A percentile compares a stretch with the other conserved stretches of the same genome.
Evolutionary conservation across 306 rosid species (phyloP).

Genomic region (Cicer bijugum): DNA sequence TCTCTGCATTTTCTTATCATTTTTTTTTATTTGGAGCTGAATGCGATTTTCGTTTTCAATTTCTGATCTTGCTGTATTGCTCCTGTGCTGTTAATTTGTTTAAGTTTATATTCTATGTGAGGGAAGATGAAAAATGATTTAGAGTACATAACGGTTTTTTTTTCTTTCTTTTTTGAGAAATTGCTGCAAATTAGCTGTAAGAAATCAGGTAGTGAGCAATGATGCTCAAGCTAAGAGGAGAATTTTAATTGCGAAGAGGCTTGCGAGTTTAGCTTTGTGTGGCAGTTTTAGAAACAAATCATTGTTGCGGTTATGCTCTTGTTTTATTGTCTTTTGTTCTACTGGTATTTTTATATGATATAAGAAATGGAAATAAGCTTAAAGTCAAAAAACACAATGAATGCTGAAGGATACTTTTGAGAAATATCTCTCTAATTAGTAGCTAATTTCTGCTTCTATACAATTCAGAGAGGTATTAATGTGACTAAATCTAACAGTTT

Average conservation of each 20-base stretch:
- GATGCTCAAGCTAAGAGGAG: conserved; percentile 8
- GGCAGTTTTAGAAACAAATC: background rate
- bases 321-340: background rate
- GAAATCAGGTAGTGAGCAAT: conserved; percentile 3
- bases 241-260: conserved; percentile 6
- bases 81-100: conserved; percentile 35
- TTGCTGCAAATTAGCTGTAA: background rate
- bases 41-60: background rate
- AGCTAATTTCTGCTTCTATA: too few relatives aligned
- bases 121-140: background rate
- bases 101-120: conserved; percentile 5
- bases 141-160: background rate
- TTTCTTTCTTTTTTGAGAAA: background rate
- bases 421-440: too few relatives aligned
- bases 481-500: too few relatives aligned
- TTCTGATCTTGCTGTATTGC: conserved; percentile 27
- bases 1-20: conserved; percentile 35
- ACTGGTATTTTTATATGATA: conserved; percentile 7
- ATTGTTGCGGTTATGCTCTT: background rate
- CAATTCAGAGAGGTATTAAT: too few relatives aligned
- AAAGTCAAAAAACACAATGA: background rate
- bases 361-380: background rate
- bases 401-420: too few relatives aligned
- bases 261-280: conserved; percentile 37
- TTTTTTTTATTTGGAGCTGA: background rate